phyloP scores from a whole-genome alignment of 352 stramenopile species.

The Globisporangium heterothallicum region DNA sequence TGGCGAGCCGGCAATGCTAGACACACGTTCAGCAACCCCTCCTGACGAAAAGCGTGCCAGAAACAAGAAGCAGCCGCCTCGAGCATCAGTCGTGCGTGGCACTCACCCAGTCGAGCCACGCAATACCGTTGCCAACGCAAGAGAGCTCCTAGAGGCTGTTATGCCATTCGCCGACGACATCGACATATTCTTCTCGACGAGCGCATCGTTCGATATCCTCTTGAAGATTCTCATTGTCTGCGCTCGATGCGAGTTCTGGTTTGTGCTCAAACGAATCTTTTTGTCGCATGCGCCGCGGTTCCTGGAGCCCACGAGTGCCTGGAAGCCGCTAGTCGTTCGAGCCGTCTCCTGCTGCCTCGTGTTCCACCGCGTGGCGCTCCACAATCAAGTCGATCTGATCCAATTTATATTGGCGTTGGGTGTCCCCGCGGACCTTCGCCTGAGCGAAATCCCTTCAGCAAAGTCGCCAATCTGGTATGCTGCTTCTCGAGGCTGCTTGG shows the following conservation, averaged over 20 bases:
- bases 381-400: constrained; percentile 35
- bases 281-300: constrained; percentile 29
- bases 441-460: constrained; percentile 21
- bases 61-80: background rate
- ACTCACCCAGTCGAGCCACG: background rate
- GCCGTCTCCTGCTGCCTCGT: constrained; percentile 36
- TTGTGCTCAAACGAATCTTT: constrained; percentile 37
- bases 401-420: constrained; percentile 43
- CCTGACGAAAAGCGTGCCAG: background rate
- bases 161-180: constrained; percentile 21
- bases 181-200: constrained; percentile 30
- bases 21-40: background rate
- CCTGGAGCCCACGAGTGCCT: constrained; percentile 29
- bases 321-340: constrained; percentile 41
- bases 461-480: constrained; percentile 46
- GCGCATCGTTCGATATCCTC: constrained; percentile 35
- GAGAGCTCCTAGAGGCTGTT: constrained; percentile 25
- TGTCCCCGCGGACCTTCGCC: constrained; percentile 27
- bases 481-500: constrained; percentile 30
- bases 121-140: constrained; percentile 9
- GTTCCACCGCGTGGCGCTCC: constrained; percentile 40
- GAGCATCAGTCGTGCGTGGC: background rate
- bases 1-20: background rate
- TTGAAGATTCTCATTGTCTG: constrained; percentile 42
- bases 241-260: constrained; percentile 43